These are phyloP conservation scores for Tolypocladium tundrense DNA, from an alignment of 2,329 filamentous ascomycete genomes.

Conservation along the genomic window DNA sequence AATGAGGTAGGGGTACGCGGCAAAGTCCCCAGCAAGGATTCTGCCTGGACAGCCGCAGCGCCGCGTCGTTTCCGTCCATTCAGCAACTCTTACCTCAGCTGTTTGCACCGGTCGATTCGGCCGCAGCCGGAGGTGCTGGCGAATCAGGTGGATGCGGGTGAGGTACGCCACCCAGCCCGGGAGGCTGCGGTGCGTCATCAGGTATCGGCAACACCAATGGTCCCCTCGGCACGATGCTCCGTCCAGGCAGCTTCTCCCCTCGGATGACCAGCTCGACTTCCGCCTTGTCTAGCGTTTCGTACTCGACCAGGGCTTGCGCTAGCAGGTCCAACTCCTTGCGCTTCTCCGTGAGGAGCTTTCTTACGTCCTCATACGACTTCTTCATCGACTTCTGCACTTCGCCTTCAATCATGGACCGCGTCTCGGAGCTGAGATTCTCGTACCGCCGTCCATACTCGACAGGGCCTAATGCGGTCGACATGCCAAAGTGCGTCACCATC, in stretches of 20 bases:
- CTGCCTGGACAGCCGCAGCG: not conserved
- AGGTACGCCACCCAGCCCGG: slow-evolving; percentile 22
- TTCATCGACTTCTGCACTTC: slow-evolving; percentile 82
- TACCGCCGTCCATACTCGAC: slow-evolving; percentile 81
- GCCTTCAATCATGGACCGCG: slow-evolving; percentile 73
- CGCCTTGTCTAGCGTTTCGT: slow-evolving; percentile 80
- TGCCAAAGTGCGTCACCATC: slow-evolving; percentile 84
- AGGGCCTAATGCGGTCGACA: slow-evolving; percentile 80
- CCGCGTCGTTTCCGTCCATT: not conserved
- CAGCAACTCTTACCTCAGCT: slow-evolving; percentile 7
- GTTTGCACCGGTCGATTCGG: slow-evolving; percentile 13
- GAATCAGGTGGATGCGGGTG: slow-evolving; percentile 20
- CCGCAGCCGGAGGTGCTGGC: slow-evolving; percentile 23
- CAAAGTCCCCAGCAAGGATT: not conserved
- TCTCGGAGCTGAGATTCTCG: slow-evolving; percentile 71
- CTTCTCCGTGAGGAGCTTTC: slow-evolving; percentile 59
- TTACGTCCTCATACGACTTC: slow-evolving; percentile 67
- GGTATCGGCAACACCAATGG: slow-evolving; percentile 28
- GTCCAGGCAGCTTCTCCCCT: slow-evolving; percentile 69
- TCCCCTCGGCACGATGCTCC: slow-evolving; percentile 46
- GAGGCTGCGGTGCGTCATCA: slow-evolving; percentile 20
- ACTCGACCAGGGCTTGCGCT: slow-evolving; percentile 82
- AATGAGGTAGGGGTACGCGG: not conserved
- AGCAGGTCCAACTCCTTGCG: slow-evolving; percentile 79
- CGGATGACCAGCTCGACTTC: slow-evolving; percentile 87